Evolutionary conservation across 306 rosid species (phyloP).

Genomic region (Cucumis melo): DNA sequence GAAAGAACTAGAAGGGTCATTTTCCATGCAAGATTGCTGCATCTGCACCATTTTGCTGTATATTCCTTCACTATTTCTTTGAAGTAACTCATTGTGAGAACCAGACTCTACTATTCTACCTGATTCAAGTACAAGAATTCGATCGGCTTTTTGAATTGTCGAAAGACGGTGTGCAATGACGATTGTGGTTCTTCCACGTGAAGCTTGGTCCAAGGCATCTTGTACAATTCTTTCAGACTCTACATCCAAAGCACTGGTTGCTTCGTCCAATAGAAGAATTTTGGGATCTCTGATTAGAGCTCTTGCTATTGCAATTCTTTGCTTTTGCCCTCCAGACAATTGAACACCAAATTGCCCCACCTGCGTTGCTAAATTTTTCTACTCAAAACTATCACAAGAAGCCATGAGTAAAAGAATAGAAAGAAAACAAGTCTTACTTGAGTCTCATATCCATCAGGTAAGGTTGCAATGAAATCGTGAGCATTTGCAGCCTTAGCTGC

Average conservation of each 20-base stretch:
- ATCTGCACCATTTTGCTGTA: constrained; percentile 50
- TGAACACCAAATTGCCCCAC: constrained; percentile 78
- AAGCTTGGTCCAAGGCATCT: constrained; percentile 63
- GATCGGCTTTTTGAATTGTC: constrained; percentile 46
- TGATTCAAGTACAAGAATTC: constrained; percentile 52
- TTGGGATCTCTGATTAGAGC: constrained; percentile 60
- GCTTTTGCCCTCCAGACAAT: constrained; percentile 79
- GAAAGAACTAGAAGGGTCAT: constrained; percentile 1
- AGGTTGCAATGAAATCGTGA: constrained; percentile 54
- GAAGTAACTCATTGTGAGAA: constrained; percentile 48
- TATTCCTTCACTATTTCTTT: constrained; percentile 31
- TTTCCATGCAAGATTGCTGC: constrained; percentile 34
- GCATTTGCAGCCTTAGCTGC: constrained; percentile 84
- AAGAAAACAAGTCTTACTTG: constrained; percentile 23
- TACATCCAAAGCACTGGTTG: constrained; percentile 83
- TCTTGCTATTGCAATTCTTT: constrained; percentile 84
- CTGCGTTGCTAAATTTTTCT: constrained; percentile 14
- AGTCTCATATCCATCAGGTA: constrained; percentile 58
- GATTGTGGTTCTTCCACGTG: constrained; percentile 63
- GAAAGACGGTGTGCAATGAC: constrained; percentile 70
- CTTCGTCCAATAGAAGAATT: constrained; percentile 79
- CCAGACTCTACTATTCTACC: constrained; percentile 63
- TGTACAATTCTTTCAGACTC: constrained; percentile 59
- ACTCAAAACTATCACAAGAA: background rate
- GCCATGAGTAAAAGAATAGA: background rate